These are phyloP conservation scores for Colletotrichum gloeosporioides DNA, from an alignment of 2,329 filamentous ascomycete genomes.

Conservation along the genomic window DNA sequence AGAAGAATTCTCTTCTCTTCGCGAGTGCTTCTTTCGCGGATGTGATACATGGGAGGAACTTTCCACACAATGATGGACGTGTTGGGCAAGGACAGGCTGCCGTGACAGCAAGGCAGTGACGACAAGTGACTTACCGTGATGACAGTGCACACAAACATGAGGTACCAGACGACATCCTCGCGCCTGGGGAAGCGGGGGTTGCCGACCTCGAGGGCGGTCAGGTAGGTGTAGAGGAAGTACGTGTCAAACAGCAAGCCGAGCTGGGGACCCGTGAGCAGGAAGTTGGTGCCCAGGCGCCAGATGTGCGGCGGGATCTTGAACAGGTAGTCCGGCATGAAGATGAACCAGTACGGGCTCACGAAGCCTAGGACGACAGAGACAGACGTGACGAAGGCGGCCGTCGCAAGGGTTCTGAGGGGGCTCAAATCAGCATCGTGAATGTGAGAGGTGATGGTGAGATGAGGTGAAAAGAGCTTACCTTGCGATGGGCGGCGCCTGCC, in stretches of 20 bases:
- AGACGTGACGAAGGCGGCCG: conserved; percentile 66
- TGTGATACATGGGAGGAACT: not conserved
- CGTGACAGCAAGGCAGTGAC: conserved; percentile 20
- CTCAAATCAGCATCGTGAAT: conserved; percentile 12
- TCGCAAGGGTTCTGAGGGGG: conserved; percentile 67
- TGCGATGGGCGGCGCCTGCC: conserved; percentile 45
- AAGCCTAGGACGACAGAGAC: conserved; percentile 62
- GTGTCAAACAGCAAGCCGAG: conserved; percentile 72
- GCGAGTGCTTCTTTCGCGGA: not conserved
- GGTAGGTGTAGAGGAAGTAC: conserved; percentile 79
- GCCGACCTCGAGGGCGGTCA: conserved; percentile 73
- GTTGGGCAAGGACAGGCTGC: not conserved
- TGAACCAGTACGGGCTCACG: conserved; percentile 52
- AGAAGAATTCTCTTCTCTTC: not conserved
- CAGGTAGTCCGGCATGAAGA: conserved; percentile 58
- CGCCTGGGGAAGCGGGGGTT: conserved; percentile 75
- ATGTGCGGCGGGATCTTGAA: conserved; percentile 55
- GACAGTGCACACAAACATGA: conserved; percentile 72
- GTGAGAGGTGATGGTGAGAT: not conserved
- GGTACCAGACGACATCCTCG: conserved; percentile 82
- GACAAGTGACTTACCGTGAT: conserved; percentile 74
- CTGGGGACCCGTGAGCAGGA: conserved; percentile 42
- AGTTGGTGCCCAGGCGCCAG: conserved; percentile 47
- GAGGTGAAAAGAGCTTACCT: conserved; percentile 37
- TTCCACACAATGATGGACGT: not conserved